These are phyloP conservation scores for Leccinum boreale DNA, from an alignment of 768 basidiomycete genomes.

Conservation along the genomic window DNA sequence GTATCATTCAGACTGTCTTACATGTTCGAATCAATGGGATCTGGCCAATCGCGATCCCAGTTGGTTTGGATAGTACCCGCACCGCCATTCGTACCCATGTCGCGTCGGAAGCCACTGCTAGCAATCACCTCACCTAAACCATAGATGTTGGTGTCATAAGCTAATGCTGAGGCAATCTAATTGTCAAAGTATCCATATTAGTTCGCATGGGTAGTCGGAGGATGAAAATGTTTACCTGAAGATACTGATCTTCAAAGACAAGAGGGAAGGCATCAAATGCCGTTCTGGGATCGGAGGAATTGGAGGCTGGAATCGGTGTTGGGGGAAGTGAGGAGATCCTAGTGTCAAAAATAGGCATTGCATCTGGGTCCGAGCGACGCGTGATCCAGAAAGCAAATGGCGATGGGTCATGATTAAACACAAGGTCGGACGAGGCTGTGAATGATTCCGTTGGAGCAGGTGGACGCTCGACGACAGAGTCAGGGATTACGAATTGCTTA, in stretches of 20 bases:
- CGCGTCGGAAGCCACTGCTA: conserved; percentile 64
- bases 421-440: conserved; percentile 51
- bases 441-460: conserved; percentile 32
- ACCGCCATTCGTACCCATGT: conserved; percentile 48
- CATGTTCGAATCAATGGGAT: conserved; percentile 68
- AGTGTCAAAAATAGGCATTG: conserved; percentile 66
- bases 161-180: conserved; percentile 63
- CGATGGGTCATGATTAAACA: conserved; percentile 60
- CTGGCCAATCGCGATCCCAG: conserved; percentile 62
- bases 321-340: conserved; percentile 57
- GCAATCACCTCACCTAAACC: conserved; percentile 74
- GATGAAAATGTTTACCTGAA: conserved; percentile 45
- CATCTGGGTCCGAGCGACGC: conserved; percentile 54
- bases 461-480: conserved; percentile 48
- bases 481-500: conserved; percentile 65
- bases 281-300: conserved; percentile 47
- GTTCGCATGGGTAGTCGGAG: neutral
- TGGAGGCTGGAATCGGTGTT: conserved; percentile 57
- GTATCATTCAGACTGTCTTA: conserved; percentile 29
- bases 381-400: conserved; percentile 85
- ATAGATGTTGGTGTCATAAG: conserved; percentile 67
- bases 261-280: conserved; percentile 63
- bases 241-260: conserved; percentile 78
- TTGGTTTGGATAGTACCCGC: conserved; percentile 60
- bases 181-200: neutral